Conservation (phyloP, 306 rosid species). For the Cicer bijugum region DNA sequence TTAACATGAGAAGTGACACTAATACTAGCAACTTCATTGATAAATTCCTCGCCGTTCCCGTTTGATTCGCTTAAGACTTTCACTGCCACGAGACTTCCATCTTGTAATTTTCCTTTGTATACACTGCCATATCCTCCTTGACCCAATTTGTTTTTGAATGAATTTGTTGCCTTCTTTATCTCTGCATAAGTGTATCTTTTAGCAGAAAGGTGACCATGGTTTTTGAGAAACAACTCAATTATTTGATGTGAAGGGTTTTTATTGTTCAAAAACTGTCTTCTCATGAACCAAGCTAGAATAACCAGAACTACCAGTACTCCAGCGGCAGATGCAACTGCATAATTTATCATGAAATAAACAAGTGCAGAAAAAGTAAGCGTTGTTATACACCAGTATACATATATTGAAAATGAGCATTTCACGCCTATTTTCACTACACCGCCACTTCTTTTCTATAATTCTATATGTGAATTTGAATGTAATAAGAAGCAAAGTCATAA, state of each 20-base stretch:
- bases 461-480: not conserved
- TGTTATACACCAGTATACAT: not conserved
- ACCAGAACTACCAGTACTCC: constrained; percentile 21
- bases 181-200: constrained; percentile 50
- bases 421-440: not conserved
- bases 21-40: constrained; percentile 40
- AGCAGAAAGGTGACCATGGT: constrained; percentile 45
- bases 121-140: constrained; percentile 53
- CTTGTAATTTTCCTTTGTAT: constrained; percentile 43
- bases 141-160: constrained; percentile 51
- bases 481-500: not conserved
- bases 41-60: constrained; percentile 49
- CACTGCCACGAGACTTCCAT: constrained; percentile 46
- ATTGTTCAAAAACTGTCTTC: constrained; percentile 12
- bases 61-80: constrained; percentile 44
- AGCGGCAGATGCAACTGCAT: not conserved
- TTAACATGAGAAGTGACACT: constrained; percentile 49
- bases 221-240: constrained; percentile 48
- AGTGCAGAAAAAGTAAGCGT: not conserved
- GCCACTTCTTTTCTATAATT: not conserved
- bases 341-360: not conserved
- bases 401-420: not conserved
- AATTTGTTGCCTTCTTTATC: constrained; percentile 48
- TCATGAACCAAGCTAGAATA: constrained; percentile 16
- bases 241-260: constrained; percentile 36